Conservation (phyloP, 2,329 filamentous ascomycete genomes). For the Ophiostoma sp. region DNA sequence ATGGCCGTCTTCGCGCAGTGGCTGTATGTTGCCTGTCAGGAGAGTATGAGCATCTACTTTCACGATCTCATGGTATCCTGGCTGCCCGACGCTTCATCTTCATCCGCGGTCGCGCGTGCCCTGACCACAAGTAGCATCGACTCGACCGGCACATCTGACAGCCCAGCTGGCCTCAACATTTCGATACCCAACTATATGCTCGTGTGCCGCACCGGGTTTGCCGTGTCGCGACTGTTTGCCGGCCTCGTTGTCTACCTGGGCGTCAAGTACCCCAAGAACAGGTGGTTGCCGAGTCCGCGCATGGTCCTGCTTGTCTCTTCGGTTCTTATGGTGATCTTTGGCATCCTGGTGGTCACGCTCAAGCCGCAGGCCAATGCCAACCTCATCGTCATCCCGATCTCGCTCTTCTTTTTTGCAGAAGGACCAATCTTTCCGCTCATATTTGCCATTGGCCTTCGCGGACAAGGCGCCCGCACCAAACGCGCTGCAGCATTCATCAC, state of each 20-base stretch:
- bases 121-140: not conserved
- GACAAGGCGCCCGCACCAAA: conserved; percentile 75
- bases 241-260: conserved; percentile 58
- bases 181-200: conserved; percentile 62
- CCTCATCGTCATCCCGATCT: conserved; percentile 54
- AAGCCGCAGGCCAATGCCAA: conserved; percentile 41
- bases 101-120: not conserved
- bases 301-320: conserved; percentile 63
- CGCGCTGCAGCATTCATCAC: conserved; percentile 72
- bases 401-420: conserved; percentile 73
- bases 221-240: conserved; percentile 65
- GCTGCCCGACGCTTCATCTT: conserved; percentile 30
- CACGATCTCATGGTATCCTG: conserved; percentile 44
- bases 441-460: conserved; percentile 72
- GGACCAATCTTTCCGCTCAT: conserved; percentile 79
- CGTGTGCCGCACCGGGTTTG: conserved; percentile 67
- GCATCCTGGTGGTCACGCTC: conserved; percentile 45
- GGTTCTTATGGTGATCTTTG: conserved; percentile 54
- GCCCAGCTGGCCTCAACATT: conserved; percentile 45
- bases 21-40: conserved; percentile 71
- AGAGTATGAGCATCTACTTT: conserved; percentile 58
- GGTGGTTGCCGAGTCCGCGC: conserved; percentile 57
- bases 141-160: conserved; percentile 30
- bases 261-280: conserved; percentile 35
- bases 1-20: conserved; percentile 73